A percentile compares a stretch with the other conserved stretches of the same genome.
Conservation (phyloP, 2,329 filamentous ascomycete genomes). For the Coniochaeta ligniaria region DNA sequence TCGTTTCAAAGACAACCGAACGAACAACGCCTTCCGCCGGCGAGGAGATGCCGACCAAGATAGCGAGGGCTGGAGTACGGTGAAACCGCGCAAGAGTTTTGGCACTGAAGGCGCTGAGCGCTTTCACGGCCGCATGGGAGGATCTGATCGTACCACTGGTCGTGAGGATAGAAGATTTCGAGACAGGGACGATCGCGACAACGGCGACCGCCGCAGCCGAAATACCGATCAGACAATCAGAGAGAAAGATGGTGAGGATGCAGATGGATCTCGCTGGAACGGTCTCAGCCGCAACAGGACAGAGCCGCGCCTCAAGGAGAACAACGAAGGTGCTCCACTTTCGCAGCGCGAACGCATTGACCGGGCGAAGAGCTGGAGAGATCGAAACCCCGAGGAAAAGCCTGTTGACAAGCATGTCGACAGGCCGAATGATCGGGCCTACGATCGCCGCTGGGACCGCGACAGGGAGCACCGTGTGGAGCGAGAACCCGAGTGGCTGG, state of each 20-base stretch:
- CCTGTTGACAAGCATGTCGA: slow-evolving; percentile 27
- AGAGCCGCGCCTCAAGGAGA: slow-evolving; percentile 68
- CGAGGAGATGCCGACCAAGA: slow-evolving; percentile 52
- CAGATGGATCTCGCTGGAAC: slow-evolving; percentile 53
- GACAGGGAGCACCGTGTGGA: slow-evolving; percentile 52
- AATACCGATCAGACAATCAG: slow-evolving; percentile 20
- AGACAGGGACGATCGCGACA: slow-evolving; percentile 35
- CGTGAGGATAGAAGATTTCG: slow-evolving; percentile 46
- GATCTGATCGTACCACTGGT: slow-evolving; percentile 30
- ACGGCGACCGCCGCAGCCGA: slow-evolving; percentile 19
- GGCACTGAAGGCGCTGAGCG: slow-evolving; percentile 65
- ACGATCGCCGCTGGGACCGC: slow-evolving; percentile 47
- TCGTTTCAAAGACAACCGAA: slow-evolving; percentile 36
- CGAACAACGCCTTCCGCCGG: slow-evolving; percentile 38
- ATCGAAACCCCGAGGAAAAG: slow-evolving; percentile 36
- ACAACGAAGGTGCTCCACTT: slow-evolving; percentile 26
- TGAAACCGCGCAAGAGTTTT: slow-evolving; percentile 68
- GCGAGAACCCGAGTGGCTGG: slow-evolving; percentile 87
- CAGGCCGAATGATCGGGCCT: slow-evolving; percentile 51
- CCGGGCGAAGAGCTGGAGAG: slow-evolving; percentile 54
- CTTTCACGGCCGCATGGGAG: slow-evolving; percentile 59
- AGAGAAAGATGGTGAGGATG: slow-evolving; percentile 44
- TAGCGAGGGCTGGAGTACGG: slow-evolving; percentile 66
- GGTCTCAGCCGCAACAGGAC: slow-evolving; percentile 47
- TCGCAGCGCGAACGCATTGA: slow-evolving; percentile 48